Evolutionary conservation across 371 early-diverging fungal genomes (phyloP), one percentile per base, ranked within the genome.

Genomic region (Nematocida minor): DNA sequence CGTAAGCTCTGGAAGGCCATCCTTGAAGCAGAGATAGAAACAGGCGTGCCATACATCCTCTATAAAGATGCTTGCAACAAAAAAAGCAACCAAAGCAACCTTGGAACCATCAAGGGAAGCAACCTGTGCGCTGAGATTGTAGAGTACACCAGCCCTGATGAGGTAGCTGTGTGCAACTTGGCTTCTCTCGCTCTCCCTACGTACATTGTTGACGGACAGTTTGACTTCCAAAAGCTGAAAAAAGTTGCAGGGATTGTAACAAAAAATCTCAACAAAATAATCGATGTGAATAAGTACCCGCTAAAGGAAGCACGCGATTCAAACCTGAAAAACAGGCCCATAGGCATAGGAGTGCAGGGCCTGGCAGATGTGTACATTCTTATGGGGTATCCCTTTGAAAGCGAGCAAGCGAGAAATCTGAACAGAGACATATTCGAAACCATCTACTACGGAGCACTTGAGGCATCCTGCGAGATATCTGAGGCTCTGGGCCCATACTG

Each of bases 1-100:
- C 95, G 95, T 83, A 94, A 95, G 87, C 88, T 98, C 32, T 98
- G 97, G 97, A 93, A 90, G 83, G 93, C 95, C 4, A 95, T 98
- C 68, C 80, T 98, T 47, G 95, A 95, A 67, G 86, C 95, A 2
- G 96, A 98, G 87, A 93, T 93, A 44, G 99, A 98, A 86, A 98
- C 97, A 14, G 99, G 97, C 34, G 94, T 91, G 48, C 99, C 97
- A 0, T 97, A 92, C 86, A 96, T 98, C 92, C 89, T 95, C 34
- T 98, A 97, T 89, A 96, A 97, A 89, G 97, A 98, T 87, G 89
- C 91, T 47, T 94, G 94, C 87, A 97, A 97, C 84, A 87, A 90
- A 83, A 93, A 94, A 84, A 93, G 92, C 64, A 97, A 97, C 87
- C 96, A 96, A 74, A 87, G 88, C 68, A 88, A 98, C 86, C 86